phyloP scores from a whole-genome alignment of 1,284 basidiomycete species.

The Puccinia coronata region DNA sequence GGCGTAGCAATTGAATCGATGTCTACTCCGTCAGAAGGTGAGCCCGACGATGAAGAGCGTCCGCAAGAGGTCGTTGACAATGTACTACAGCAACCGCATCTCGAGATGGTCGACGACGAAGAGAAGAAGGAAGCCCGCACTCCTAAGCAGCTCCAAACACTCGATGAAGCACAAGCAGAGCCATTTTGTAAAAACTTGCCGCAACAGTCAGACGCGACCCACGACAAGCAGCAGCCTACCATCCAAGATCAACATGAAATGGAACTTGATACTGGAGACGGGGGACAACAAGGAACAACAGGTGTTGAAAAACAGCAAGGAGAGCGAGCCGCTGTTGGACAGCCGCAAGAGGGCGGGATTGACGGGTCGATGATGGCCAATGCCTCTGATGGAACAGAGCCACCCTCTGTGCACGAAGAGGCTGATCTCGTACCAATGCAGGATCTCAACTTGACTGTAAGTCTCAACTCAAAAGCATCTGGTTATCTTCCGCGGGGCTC shows the following conservation, averaged over 20 bases:
- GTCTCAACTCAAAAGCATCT: background rate
- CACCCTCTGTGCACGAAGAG: background rate
- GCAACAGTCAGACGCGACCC: background rate
- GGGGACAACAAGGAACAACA: too few species aligned
- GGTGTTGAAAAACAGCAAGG: background rate
- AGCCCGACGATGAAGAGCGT: constrained; percentile 20
- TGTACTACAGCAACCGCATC: background rate
- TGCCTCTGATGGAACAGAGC: background rate
- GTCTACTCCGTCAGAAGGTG: constrained; percentile 38
- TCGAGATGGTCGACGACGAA: background rate
- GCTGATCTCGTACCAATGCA: background rate
- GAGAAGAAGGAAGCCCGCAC: background rate
- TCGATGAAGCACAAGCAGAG: background rate
- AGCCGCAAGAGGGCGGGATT: background rate
- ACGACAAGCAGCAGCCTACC: background rate
- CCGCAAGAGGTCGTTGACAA: background rate
- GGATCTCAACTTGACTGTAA: background rate
- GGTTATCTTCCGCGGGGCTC: background rate
- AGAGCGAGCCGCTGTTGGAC: background rate
- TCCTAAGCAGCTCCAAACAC: background rate
- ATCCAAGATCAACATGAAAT: background rate
- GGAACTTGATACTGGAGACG: background rate
- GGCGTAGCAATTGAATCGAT: constrained; percentile 45
- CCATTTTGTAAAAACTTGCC: background rate
- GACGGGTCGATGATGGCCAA: background rate